A percentile compares a stretch with the other conserved stretches of the same genome.
Evolutionary conservation across 345 rosid species (phyloP).

Genomic region (Rubroshorea leprosula): DNA sequence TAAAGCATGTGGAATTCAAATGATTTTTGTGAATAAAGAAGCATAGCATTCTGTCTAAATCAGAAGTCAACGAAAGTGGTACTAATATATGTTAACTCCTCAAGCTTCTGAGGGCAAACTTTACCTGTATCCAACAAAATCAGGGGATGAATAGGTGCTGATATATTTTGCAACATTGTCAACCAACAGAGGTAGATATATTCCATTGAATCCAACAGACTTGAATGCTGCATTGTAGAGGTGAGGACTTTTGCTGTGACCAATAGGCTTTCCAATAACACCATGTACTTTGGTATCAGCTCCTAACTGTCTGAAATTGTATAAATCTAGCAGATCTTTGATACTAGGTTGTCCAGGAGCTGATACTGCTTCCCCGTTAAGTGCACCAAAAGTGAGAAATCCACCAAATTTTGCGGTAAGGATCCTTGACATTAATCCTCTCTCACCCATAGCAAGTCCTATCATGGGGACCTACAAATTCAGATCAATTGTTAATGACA

Average conservation of each 20-base stretch:
- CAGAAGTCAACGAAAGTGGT: not conserved
- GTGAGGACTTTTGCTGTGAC: constrained; percentile 66
- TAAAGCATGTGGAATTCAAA: not conserved
- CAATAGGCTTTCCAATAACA: constrained; percentile 57
- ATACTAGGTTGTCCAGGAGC: constrained; percentile 60
- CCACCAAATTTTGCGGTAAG: constrained; percentile 56
- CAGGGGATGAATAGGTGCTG: constrained; percentile 39
- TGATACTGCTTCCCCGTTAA: constrained; percentile 41
- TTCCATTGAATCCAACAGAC: constrained; percentile 45
- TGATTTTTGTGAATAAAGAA: not conserved
- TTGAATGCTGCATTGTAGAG: constrained; percentile 50
- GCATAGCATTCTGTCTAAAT: no score
- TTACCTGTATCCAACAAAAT: constrained; percentile 54
- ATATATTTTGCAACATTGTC: constrained; percentile 44
- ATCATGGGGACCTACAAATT: constrained; percentile 49
- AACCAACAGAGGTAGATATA: constrained; percentile 51
- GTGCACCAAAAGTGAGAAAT: constrained; percentile 55
- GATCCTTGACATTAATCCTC: constrained; percentile 51
- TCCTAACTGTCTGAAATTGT: constrained; percentile 46
- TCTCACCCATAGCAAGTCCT: constrained; percentile 57
- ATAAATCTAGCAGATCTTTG: constrained; percentile 42
- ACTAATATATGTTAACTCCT: not conserved
- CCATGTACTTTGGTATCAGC: constrained; percentile 58
- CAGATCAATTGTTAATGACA: constrained; percentile 7
- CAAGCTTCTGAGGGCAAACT: not conserved